phyloP scores from a whole-genome alignment of 1,139 yeast genomes.

The Geotrichum macrosporum region DNA sequence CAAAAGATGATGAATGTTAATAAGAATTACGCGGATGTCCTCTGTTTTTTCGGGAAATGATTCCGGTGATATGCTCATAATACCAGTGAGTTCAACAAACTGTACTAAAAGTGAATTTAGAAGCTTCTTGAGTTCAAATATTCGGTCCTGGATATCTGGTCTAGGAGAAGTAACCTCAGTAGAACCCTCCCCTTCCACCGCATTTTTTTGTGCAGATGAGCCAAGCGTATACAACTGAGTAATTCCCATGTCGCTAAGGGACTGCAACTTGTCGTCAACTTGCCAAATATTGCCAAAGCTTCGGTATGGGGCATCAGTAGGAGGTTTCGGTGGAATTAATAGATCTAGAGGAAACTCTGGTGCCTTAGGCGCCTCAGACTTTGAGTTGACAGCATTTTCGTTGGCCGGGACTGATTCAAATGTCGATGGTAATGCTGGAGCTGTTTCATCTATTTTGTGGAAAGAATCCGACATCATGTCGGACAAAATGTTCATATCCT shows the following conservation, averaged over 20 bases:
- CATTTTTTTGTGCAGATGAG: constrained; percentile 21
- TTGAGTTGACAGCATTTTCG: too few species aligned
- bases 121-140: constrained; percentile 63
- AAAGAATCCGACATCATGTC: constrained; percentile 12
- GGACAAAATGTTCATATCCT: constrained; percentile 6
- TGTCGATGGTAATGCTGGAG: constrained; percentile 14
- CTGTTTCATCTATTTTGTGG: constrained; percentile 10
- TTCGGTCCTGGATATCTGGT: constrained; percentile 41
- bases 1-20: constrained; percentile 77
- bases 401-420: too few species aligned
- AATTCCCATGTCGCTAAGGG: constrained; percentile 63
- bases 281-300: constrained; percentile 85
- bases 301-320: constrained; percentile 53
- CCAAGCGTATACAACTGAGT: constrained; percentile 50
- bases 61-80: constrained; percentile 65
- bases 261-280: constrained; percentile 63
- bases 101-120: constrained; percentile 64
- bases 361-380: neutral
- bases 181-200: too few species aligned
- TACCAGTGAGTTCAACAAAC: constrained; percentile 68
- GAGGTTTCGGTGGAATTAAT: constrained; percentile 63
- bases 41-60: constrained; percentile 63
- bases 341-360: constrained; percentile 42
- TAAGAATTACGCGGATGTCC: constrained; percentile 64
- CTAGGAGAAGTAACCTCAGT: constrained; percentile 30